These are phyloP conservation scores for Schizochytrium sp. DNA, from an alignment of 108 stramenopile species.

Conservation along the genomic window DNA sequence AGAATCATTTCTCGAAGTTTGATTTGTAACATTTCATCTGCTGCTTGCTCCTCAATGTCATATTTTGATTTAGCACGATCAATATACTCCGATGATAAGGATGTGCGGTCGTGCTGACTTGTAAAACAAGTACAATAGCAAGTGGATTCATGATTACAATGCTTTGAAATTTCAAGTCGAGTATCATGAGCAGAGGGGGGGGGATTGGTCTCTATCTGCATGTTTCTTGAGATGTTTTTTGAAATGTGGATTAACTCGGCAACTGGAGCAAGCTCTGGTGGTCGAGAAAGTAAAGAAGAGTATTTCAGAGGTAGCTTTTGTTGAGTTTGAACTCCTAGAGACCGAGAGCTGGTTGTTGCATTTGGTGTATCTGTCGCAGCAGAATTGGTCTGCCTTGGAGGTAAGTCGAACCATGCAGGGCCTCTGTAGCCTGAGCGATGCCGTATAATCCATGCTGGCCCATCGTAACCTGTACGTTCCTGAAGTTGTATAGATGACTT, in stretches of 20 bases:
- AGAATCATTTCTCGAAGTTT: neutral
- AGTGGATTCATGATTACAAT: too few species aligned
- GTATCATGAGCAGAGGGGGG: too few species aligned
- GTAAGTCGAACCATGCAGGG: slow-evolving; percentile 44
- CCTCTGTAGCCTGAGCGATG: slow-evolving; percentile 16
- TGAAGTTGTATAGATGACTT: neutral
- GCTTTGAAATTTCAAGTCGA: too few species aligned
- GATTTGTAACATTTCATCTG: neutral
- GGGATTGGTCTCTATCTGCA: too few species aligned
- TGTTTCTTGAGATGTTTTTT: too few species aligned
- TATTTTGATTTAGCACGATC: neutral
- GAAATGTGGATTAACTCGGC: neutral
- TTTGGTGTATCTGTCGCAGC: neutral
- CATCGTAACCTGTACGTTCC: slow-evolving; percentile 1
- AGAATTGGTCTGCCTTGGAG: neutral
- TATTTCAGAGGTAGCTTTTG: neutral
- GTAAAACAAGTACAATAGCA: too few species aligned
- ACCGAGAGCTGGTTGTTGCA: neutral
- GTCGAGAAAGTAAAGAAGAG: neutral
- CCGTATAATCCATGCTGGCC: slow-evolving; percentile 13
- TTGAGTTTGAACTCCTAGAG: too few species aligned
- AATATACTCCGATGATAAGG: too few species aligned
- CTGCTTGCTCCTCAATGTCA: neutral
- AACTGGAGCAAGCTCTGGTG: neutral
- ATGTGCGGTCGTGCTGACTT: too few species aligned